phyloP scores from a whole-genome alignment of 345 rosid genomes.

The Salix viminalis region DNA sequence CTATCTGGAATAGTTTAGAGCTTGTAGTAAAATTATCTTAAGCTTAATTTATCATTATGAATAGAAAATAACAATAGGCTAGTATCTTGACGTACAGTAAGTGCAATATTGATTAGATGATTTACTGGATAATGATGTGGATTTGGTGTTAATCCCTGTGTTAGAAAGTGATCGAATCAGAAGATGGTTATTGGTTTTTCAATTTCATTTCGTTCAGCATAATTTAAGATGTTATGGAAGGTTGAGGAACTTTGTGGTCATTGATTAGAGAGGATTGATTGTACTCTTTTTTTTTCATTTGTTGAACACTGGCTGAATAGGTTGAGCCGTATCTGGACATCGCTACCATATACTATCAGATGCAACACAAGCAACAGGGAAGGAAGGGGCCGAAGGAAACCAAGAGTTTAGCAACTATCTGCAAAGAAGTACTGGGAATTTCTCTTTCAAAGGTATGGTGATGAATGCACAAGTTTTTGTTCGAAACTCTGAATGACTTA shows the following conservation, averaged over 20 bases:
- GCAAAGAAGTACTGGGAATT: slow-evolving; percentile 60
- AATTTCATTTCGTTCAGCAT: background rate
- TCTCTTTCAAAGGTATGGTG: slow-evolving; percentile 72
- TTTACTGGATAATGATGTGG: too few species aligned
- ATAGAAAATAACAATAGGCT: background rate
- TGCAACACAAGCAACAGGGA: slow-evolving; percentile 60
- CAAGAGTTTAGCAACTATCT: slow-evolving; percentile 69
- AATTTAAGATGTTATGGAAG: background rate
- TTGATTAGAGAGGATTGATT: too few species aligned
- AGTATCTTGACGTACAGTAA: background rate
- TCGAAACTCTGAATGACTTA: background rate
- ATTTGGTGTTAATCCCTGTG: background rate
- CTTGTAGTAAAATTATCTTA: too few species aligned
- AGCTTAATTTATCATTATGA: background rate
- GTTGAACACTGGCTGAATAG: slow-evolving; percentile 31
- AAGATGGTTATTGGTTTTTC: background rate
- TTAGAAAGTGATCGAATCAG: background rate
- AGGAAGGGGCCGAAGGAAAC: slow-evolving; percentile 55
- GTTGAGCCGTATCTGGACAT: slow-evolving; percentile 88
- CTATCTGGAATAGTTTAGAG: too few species aligned
- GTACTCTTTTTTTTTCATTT: background rate
- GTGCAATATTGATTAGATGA: background rate
- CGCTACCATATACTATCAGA: slow-evolving; percentile 41
- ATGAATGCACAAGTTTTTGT: background rate
- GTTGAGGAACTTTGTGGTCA: too few species aligned